A percentile compares a stretch with the other conserved stretches of the same genome.
These are phyloP conservation scores for Psidium guajava DNA, from an alignment of 345 rosid species.

Conservation along the genomic window DNA sequence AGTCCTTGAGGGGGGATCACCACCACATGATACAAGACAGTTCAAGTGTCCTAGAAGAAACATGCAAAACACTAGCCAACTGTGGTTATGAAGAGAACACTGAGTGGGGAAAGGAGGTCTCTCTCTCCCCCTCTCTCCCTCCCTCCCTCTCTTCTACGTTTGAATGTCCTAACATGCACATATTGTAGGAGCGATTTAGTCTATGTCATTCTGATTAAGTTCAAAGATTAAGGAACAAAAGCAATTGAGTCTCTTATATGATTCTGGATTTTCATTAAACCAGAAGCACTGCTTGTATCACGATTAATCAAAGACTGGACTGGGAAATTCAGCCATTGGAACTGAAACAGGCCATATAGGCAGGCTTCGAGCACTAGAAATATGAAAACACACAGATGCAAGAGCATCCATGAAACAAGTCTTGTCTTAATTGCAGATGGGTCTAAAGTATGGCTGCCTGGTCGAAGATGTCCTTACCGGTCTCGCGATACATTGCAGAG, in stretches of 20 bases:
- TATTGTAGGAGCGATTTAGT: not conserved
- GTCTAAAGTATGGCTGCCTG: constrained; percentile 24
- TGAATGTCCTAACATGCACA: not conserved
- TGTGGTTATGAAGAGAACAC: constrained; percentile 15
- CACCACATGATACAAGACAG: not conserved
- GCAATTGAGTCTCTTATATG: not conserved
- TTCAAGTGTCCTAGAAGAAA: constrained; percentile 4
- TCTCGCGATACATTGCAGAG: constrained; percentile 21
- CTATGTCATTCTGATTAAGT: not conserved
- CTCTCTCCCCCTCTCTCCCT: not conserved
- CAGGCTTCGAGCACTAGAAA: not conserved
- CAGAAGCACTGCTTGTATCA: not conserved
- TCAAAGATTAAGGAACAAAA: not conserved
- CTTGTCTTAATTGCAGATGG: constrained; percentile 16
- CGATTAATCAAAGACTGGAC: not conserved
- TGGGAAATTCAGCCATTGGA: not conserved
- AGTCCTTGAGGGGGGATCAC: not conserved
- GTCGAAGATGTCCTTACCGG: constrained; percentile 37
- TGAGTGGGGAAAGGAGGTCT: constrained; percentile 19
- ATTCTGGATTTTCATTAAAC: not conserved
- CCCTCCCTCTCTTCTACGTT: not conserved
- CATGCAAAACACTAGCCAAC: constrained; percentile 6
- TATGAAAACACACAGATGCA: not conserved
- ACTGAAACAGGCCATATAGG: not conserved
- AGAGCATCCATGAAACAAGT: not conserved